These are phyloP conservation scores for Tetradesmus obliquus DNA, from an alignment of 139 green algal genomes.

Conservation along the genomic window DNA sequence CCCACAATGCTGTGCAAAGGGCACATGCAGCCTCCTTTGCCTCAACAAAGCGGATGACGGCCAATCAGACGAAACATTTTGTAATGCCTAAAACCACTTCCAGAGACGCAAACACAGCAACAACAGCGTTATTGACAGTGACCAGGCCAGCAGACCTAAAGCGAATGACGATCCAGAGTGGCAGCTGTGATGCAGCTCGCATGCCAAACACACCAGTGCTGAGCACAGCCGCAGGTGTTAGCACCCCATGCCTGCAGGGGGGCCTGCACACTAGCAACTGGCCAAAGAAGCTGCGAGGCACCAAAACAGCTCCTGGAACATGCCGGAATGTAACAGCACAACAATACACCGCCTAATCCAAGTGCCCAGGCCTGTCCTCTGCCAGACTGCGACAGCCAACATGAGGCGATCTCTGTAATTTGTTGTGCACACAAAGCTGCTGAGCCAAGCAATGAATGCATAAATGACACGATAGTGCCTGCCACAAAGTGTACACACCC, in stretches of 20 bases:
- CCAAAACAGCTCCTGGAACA: no score
- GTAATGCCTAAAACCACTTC: background rate
- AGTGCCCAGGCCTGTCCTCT: background rate
- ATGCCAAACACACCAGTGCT: background rate
- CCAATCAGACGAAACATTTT: background rate
- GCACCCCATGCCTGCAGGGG: background rate
- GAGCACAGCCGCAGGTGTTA: background rate
- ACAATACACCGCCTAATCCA: background rate
- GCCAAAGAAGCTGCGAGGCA: background rate
- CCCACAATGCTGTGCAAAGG: background rate
- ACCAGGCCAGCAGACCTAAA: background rate
- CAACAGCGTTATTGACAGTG: no score
- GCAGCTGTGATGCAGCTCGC: background rate
- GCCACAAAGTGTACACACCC: background rate
- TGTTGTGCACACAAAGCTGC: background rate
- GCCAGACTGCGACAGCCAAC: background rate
- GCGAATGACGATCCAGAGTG: background rate
- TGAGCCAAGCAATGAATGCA: background rate
- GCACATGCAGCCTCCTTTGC: background rate
- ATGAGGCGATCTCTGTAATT: background rate
- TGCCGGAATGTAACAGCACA: no score
- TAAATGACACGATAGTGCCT: background rate
- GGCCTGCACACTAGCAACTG: background rate
- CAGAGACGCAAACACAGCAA: no score
- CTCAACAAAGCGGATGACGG: background rate